Conservation (phyloP, 768 basidiomycete genomes). For the Hypholoma fasciculare region DNA sequence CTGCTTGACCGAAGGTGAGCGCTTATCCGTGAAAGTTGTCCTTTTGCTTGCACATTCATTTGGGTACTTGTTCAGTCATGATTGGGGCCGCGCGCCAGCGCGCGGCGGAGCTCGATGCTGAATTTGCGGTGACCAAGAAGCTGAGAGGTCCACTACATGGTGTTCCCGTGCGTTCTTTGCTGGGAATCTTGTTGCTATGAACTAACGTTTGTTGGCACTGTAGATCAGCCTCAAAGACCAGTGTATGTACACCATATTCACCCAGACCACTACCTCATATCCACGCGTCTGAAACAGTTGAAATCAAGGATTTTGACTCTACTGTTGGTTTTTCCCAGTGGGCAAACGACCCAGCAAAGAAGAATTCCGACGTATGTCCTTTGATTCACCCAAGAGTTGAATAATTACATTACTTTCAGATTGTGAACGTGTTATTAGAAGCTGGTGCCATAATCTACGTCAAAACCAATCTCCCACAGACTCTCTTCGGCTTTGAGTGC, state of each 20-base stretch:
- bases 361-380: not conserved
- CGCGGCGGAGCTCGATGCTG: not conserved
- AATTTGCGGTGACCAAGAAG: not conserved
- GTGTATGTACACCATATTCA: not conserved
- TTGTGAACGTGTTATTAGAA: not conserved
- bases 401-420: not conserved
- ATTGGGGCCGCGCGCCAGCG: not conserved
- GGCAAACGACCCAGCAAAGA: not conserved
- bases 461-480: not conserved
- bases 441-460: not conserved
- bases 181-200: not conserved
- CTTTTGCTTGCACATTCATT: not conserved
- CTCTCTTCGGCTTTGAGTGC: not conserved
- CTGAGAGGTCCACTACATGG: not conserved
- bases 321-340: not conserved
- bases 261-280: not conserved
- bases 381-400: not conserved
- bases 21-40: not conserved
- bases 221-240: not conserved
- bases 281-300: not conserved
- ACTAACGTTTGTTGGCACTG: not conserved
- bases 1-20: not conserved
- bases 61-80: not conserved
- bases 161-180: not conserved
- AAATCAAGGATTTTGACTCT: not conserved